These are phyloP conservation scores for Patellifolia procumbens DNA, from an alignment of 179 eudicot genomes.

Conservation along the genomic window DNA sequence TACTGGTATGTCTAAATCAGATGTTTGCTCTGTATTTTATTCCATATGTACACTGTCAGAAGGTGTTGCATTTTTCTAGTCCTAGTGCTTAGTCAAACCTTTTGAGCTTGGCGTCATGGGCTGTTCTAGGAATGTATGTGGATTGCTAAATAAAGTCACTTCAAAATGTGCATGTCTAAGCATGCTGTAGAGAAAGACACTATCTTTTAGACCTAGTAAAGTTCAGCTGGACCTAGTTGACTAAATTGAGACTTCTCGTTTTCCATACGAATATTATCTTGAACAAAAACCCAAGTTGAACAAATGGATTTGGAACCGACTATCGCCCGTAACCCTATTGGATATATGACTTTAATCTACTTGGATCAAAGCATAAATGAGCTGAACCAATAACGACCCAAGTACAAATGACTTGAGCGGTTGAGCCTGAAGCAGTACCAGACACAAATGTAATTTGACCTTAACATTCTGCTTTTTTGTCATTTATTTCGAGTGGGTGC, in stretches of 20 bases:
- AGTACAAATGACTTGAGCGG: background rate
- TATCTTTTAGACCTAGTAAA: background rate
- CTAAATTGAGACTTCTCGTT: background rate
- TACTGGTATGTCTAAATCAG: conserved; percentile 59
- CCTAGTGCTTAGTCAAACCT: background rate
- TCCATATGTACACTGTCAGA: background rate
- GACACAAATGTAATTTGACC: background rate
- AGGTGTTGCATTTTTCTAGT: background rate
- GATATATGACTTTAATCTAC: background rate
- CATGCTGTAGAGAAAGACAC: background rate
- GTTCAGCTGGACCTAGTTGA: background rate
- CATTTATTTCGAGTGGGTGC: too few relatives aligned
- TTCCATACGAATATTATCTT: background rate
- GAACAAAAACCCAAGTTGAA: background rate
- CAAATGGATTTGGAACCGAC: background rate
- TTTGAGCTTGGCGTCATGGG: background rate
- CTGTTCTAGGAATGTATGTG: background rate
- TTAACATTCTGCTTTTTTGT: background rate
- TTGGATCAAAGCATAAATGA: background rate
- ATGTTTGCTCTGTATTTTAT: background rate
- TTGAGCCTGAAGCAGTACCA: background rate
- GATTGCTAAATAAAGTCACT: background rate
- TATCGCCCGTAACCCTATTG: background rate
- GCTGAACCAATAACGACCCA: background rate
- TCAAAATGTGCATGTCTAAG: background rate